Base-by-base conservation (phyloP, 164 flowering plant species). In the Akebia trifoliata region DNA sequence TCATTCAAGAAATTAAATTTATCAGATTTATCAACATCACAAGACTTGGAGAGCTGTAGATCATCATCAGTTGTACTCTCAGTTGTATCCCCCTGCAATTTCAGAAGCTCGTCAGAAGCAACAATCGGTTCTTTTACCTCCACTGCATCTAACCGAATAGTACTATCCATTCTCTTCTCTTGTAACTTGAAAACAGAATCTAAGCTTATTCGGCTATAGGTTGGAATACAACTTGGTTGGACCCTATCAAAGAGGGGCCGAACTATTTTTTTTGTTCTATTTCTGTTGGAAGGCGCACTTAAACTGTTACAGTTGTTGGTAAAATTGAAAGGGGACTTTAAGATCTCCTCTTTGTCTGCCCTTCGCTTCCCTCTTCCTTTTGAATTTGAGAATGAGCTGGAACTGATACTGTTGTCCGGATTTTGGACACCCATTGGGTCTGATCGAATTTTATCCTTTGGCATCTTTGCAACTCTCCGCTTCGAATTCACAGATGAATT, bases 121-220 rank as follows among this genome's bases (percentile, higher is more conserved):
- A 37, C 18, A 53, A 32, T 17, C n/a, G 57, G 32, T 39, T 47
- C 51, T 66, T 31, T 49, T 0, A 63, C 28, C 64, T 59, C 32
- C 39, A 21, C 40, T 11, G 28, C 11, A 9, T 50, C 40, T 17
- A 45, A 50, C n/a, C n/a, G 10, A 10, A 29, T 32, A 24, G 43
- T 4, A 22, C n/a, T 26, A 24, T 61, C 39, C 48, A 24, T 60
- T 29, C 11, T 31, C 46, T 60, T 63, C 1, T 8, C 58, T 30
- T 26, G 44, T 32, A 57, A 8, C 51, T 12, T 30, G 15, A 50
- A 35, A 61, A 21, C n/a, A 4, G 60, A 28, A 39, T 18, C 46
- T 58, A 44, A 52, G 56, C 35, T 28, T 36, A 26, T 46, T 22
- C 12, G 4, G 14, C 5, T 45, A 11, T 12, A 3, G n/a, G n/a